Conservation (phyloP, 352 stramenopile species). For the Plasmopara muralis region DNA sequence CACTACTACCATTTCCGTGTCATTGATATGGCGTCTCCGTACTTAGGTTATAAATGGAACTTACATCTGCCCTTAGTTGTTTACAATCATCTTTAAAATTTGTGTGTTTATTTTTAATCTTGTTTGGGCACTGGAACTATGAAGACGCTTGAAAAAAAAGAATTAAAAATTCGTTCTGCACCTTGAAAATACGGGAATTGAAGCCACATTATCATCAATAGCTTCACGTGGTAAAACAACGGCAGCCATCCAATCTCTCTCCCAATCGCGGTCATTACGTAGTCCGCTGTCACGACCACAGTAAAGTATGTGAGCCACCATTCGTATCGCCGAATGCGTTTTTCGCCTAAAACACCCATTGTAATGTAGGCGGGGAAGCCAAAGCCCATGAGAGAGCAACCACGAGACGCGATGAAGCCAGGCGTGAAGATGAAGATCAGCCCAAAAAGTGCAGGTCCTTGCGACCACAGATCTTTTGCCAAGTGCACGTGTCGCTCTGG, state of each 20-base stretch:
- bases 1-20: no score
- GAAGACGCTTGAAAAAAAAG: slow-evolving; percentile 67
- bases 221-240: slow-evolving; percentile 82
- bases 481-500: slow-evolving; percentile 61
- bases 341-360: slow-evolving; percentile 71
- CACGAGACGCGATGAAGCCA: slow-evolving; percentile 71
- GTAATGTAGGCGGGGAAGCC: slow-evolving; percentile 79
- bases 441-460: slow-evolving; percentile 65
- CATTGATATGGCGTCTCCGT: no score
- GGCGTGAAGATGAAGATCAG: slow-evolving; percentile 85
- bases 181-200: slow-evolving; percentile 89
- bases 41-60: no score
- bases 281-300: slow-evolving; percentile 62
- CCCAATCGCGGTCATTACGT: slow-evolving; percentile 51
- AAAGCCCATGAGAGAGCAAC: slow-evolving; percentile 66
- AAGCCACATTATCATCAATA: slow-evolving; percentile 82
- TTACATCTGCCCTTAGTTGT: no score
- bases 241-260: slow-evolving; percentile 68
- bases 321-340: slow-evolving; percentile 72
- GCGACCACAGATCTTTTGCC: slow-evolving; percentile 69
- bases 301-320: slow-evolving; percentile 85
- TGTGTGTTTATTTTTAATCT: slow-evolving; percentile 26
- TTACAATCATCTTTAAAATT: no score
- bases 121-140: slow-evolving; percentile 37
- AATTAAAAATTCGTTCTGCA: slow-evolving; percentile 75